A percentile compares a stretch with the other conserved stretches of the same genome.
Evolutionary conservation across 176 grass and related monocot species (phyloP).

Genomic region (Secale cereale): DNA sequence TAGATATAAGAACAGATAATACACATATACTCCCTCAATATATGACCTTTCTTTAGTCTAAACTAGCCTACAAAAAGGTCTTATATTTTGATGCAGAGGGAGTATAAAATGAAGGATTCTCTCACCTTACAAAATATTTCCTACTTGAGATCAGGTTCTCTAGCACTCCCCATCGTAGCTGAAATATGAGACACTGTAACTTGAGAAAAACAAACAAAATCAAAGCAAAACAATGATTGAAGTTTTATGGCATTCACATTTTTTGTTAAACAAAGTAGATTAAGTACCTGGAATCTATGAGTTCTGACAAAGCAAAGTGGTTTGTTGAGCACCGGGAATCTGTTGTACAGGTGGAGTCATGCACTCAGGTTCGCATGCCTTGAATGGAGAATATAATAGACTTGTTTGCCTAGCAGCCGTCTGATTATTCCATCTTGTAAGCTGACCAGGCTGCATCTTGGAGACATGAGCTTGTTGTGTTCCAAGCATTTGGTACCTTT

Average conservation of each 20-base stretch:
- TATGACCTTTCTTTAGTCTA: no score
- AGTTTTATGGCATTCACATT: not conserved
- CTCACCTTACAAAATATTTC: slow-evolving; percentile 23
- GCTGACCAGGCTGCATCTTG: not conserved
- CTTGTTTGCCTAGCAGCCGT: not conserved
- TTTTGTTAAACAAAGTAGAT: not conserved
- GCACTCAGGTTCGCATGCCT: not conserved
- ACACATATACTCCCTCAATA: not conserved
- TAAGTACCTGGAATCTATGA: not conserved
- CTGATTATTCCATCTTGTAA: not conserved
- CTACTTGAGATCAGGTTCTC: slow-evolving; percentile 6
- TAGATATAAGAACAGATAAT: not conserved
- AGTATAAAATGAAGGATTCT: not conserved
- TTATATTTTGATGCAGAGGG: no score
- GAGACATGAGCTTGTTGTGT: not conserved
- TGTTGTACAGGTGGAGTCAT: not conserved
- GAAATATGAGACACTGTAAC: not conserved
- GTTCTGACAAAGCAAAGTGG: not conserved
- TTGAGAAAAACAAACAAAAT: not conserved
- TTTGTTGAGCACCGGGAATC: not conserved
- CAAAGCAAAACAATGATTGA: not conserved
- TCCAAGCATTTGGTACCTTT: not conserved
- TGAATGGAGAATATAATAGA: not conserved
- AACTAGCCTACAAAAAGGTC: no score
- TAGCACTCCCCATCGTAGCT: no score